These are phyloP conservation scores for Aspergillus sojae DNA, from an alignment of 2,329 filamentous ascomycete species.

Conservation along the genomic window DNA sequence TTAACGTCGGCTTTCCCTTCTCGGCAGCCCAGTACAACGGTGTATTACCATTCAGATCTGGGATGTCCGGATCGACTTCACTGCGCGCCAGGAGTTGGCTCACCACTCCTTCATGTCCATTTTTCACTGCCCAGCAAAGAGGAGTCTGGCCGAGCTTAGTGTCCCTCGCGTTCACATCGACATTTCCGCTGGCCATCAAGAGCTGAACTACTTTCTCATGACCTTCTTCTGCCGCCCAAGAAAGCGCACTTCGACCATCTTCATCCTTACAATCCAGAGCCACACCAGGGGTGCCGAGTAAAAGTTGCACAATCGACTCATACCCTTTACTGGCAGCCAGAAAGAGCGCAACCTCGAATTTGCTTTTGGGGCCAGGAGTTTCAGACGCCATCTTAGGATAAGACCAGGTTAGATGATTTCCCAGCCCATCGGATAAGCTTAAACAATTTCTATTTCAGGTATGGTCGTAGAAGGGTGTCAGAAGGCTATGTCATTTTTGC, in stretches of 20 bases:
- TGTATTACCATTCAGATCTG: conserved; percentile 16
- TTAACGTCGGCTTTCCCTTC: conserved; percentile 24
- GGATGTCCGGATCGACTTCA: conserved; percentile 21
- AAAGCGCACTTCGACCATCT: conserved; percentile 24
- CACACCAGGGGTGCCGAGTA: conserved; percentile 25
- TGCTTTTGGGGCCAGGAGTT: conserved; percentile 14
- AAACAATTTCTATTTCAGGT: not conserved
- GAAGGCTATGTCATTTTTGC: conserved; percentile 1
- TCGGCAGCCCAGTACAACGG: conserved; percentile 23
- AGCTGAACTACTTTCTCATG: conserved; percentile 23
- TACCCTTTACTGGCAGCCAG: conserved; percentile 27
- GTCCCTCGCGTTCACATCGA: conserved; percentile 19
- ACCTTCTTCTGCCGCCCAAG: conserved; percentile 26
- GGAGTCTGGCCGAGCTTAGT: conserved; percentile 21
- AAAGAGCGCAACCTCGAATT: conserved; percentile 27
- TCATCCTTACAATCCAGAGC: conserved; percentile 24
- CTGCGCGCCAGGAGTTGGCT: conserved; percentile 16
- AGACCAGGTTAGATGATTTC: not conserved
- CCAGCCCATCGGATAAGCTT: not conserved
- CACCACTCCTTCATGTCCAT: conserved; percentile 21
- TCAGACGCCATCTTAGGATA: not conserved
- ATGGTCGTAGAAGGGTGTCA: not conserved
- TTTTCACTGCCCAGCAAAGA: conserved; percentile 22
- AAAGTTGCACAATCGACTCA: conserved; percentile 26
- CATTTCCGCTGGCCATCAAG: conserved; percentile 16